A percentile compares a stretch with the other conserved stretches of the same genome.
phyloP scores from a whole-genome alignment of 352 stramenopile genomes.

The Detonula confervacea region DNA sequence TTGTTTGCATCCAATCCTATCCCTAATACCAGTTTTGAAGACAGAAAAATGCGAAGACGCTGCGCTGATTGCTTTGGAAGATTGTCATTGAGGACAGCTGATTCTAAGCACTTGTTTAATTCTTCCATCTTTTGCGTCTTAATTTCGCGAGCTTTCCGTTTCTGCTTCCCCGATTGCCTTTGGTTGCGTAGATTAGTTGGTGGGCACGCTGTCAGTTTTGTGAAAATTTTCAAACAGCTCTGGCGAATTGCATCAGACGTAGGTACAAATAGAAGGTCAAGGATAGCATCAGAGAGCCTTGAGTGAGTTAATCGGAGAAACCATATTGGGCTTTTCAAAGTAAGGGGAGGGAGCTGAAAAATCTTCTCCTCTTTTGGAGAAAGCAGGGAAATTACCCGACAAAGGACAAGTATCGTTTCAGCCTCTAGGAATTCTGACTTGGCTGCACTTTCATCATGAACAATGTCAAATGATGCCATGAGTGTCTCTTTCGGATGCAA shows the following conservation, averaged over 20 bases:
- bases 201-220: constrained; percentile 26
- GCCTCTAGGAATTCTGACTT: constrained; percentile 64
- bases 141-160: constrained; percentile 37
- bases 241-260: constrained; percentile 43
- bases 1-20: constrained; percentile 62
- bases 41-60: constrained; percentile 47
- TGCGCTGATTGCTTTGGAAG: constrained; percentile 33
- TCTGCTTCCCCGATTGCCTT: constrained; percentile 32
- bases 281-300: constrained; percentile 65
- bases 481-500: constrained; percentile 73
- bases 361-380: constrained; percentile 18
- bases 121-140: constrained; percentile 37
- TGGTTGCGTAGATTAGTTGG: constrained; percentile 35
- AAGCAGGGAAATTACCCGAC: constrained; percentile 58
- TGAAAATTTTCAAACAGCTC: constrained; percentile 47
- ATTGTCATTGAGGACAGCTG: constrained; percentile 38
- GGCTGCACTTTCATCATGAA: constrained; percentile 59
- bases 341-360: constrained; percentile 38
- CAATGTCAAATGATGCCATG: constrained; percentile 84
- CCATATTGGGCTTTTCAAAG: constrained; percentile 67
- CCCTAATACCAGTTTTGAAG: constrained; percentile 58
- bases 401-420: constrained; percentile 74
- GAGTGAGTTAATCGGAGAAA: constrained; percentile 74
- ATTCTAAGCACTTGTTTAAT: constrained; percentile 50
- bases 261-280: constrained; percentile 70